phyloP scores from a whole-genome alignment of 2,329 filamentous ascomycete species.

The Botrytis elliptica region DNA sequence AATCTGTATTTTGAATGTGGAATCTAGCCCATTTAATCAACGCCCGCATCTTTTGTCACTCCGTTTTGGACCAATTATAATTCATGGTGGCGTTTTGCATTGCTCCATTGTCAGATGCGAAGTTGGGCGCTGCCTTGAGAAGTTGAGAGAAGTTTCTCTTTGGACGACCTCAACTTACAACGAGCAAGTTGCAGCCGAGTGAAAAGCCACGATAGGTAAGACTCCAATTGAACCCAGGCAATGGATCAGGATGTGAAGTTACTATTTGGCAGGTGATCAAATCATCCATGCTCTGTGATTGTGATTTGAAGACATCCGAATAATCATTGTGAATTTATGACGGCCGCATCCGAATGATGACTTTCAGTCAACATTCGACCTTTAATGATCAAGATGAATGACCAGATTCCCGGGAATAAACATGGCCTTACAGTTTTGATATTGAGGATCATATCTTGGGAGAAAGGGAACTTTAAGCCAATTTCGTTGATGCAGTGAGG shows the following conservation, averaged over 20 bases:
- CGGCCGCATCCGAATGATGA: conserved; percentile 9
- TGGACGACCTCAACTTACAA: conserved; percentile 7
- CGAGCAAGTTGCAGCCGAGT: conserved; percentile 17
- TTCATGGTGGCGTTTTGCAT: background rate
- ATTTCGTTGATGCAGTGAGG: background rate
- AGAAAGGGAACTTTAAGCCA: background rate
- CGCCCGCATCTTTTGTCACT: background rate
- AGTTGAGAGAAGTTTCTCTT: conserved; percentile 6
- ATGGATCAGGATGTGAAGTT: conserved; percentile 14
- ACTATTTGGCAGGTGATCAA: conserved; percentile 21
- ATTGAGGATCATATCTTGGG: background rate
- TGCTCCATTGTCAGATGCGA: conserved; percentile 15
- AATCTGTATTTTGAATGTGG: background rate
- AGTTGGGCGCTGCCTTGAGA: conserved; percentile 17
- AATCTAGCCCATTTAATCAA: conserved; percentile 8
- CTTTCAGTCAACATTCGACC: background rate
- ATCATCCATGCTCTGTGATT: conserved; percentile 16
- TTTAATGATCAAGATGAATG: conserved; percentile 6
- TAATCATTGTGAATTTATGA: background rate
- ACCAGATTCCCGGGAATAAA: conserved; percentile 10
- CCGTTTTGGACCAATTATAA: background rate
- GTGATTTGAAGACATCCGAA: conserved; percentile 17
- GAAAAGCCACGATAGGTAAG: conserved; percentile 21
- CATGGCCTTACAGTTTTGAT: background rate
- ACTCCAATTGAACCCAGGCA: conserved; percentile 22